Percentiles rank a stretch among this genome's conserved stretches.
These are phyloP conservation scores for Cadophora sp. DNA, from an alignment of 2,329 filamentous ascomycete genomes.

Conservation along the genomic window DNA sequence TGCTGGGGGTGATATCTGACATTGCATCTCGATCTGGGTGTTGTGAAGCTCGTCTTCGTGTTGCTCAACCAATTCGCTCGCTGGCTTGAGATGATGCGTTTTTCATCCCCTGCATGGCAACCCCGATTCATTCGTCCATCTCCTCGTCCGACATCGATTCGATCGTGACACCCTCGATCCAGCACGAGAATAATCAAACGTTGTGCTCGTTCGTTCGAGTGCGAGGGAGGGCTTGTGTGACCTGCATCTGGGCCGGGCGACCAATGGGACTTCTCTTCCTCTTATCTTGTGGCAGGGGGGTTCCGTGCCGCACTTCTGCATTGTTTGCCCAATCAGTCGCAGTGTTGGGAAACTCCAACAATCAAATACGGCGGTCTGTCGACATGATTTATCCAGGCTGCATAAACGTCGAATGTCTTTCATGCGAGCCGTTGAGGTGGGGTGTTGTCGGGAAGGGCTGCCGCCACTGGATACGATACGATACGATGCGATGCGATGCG, in stretches of 20 bases:
- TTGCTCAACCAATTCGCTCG: background rate
- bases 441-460: background rate
- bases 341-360: background rate
- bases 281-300: constrained; percentile 5
- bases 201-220: background rate
- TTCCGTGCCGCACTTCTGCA: constrained; percentile 4
- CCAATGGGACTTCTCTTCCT: background rate
- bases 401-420: background rate
- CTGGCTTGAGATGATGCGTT: background rate
- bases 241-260: background rate
- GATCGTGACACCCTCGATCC: background rate
- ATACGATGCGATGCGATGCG: too few relatives aligned
- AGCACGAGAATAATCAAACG: constrained; percentile 1
- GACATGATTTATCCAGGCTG: constrained; percentile 6
- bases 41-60: background rate
- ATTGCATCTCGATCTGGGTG: background rate
- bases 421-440: background rate
- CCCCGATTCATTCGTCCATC: background rate
- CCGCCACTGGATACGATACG: background rate
- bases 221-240: background rate
- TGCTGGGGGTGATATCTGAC: background rate
- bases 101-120: background rate
- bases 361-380: background rate
- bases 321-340: background rate
- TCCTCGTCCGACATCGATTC: constrained; percentile 6